These are phyloP conservation scores for Trichophyton schoenleinii DNA, from an alignment of 2,329 filamentous ascomycete genomes.

Conservation along the genomic window DNA sequence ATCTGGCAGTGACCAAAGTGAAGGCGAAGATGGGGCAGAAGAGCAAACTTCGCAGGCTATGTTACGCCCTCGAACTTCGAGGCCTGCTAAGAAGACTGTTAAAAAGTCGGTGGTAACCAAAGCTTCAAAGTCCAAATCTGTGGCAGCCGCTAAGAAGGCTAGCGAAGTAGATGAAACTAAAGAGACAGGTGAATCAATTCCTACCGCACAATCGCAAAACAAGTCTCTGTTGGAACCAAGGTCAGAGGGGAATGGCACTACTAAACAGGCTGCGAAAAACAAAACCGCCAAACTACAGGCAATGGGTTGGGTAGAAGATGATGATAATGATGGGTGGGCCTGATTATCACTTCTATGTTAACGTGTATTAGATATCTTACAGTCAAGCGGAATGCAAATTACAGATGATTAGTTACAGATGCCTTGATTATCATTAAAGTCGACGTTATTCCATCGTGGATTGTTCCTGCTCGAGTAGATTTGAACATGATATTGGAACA, in stretches of 20 bases:
- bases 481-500: too few relatives aligned
- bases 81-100: background rate
- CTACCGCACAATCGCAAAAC: background rate
- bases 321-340: slow-evolving; percentile 9
- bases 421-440: background rate
- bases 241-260: background rate
- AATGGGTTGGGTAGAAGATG: slow-evolving; percentile 20
- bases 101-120: background rate
- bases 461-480: too few relatives aligned
- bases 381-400: background rate
- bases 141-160: background rate
- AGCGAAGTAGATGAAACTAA: background rate
- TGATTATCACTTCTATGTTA: background rate
- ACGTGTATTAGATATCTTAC: background rate
- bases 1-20: slow-evolving; percentile 8
- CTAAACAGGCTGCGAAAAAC: slow-evolving; percentile 19
- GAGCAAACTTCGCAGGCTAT: background rate
- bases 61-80: background rate
- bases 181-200: background rate
- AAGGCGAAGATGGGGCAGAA: background rate
- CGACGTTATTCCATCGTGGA: too few relatives aligned
- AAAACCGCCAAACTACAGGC: slow-evolving; percentile 23
- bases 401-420: too few relatives aligned
- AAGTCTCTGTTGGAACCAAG: background rate
- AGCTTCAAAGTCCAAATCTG: background rate